Conservation (phyloP, 1,139 yeast species). For the Yamadazyma dendronema region DNA sequence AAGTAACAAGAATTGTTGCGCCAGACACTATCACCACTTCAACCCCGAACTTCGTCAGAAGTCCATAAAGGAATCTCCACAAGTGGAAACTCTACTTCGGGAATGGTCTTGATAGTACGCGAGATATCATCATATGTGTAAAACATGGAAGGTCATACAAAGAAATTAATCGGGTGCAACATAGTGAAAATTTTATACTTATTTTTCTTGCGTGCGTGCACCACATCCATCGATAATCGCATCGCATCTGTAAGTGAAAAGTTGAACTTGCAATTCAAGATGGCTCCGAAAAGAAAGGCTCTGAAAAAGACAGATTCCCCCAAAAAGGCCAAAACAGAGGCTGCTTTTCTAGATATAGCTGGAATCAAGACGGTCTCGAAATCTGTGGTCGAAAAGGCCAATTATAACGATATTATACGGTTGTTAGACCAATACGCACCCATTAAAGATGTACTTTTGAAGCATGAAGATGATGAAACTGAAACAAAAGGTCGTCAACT, state of each 20-base stretch:
- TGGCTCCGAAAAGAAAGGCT: conserved; percentile 17
- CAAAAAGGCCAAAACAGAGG: conserved; percentile 7
- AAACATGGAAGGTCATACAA: conserved; percentile 56
- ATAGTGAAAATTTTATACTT: conserved; percentile 3
- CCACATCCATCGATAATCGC: conserved; percentile 4
- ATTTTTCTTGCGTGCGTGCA: conserved; percentile 6
- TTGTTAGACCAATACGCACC: conserved; percentile 39
- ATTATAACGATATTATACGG: conserved; percentile 52
- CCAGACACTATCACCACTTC: conserved; percentile 59
- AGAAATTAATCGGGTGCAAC: conserved; percentile 14
- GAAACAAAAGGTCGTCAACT: conserved; percentile 47
- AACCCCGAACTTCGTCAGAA: conserved; percentile 43
- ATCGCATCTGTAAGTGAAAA: background rate
- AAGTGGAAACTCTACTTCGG: conserved; percentile 44
- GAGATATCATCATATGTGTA: conserved; percentile 64
- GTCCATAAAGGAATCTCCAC: conserved; percentile 40
- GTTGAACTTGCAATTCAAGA: conserved; percentile 3
- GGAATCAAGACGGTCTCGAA: conserved; percentile 32
- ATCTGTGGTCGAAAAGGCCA: conserved; percentile 28
- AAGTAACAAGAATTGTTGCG: conserved; percentile 62
- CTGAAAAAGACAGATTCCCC: conserved; percentile 3
- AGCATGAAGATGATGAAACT: conserved; percentile 21
- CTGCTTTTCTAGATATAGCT: conserved; percentile 17
- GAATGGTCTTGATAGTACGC: conserved; percentile 49
- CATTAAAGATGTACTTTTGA: conserved; percentile 21